phyloP scores from a whole-genome alignment of 2,329 filamentous ascomycete species.

The Capronia americana region DNA sequence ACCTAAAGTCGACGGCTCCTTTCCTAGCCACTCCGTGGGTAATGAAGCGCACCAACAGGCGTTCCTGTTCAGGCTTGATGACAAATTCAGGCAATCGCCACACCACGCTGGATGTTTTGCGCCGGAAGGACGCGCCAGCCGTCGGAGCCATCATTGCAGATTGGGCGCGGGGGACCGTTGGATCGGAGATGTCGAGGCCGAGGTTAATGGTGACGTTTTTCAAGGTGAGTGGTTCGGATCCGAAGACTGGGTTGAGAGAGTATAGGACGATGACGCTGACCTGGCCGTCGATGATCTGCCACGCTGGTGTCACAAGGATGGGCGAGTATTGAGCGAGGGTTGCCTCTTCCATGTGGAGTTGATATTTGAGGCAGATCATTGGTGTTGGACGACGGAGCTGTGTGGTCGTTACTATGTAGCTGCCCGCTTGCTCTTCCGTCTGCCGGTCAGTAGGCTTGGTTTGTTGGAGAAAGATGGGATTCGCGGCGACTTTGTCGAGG shows the following conservation, averaged over 20 bases:
- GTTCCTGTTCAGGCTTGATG: slow-evolving; percentile 62
- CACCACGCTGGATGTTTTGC: slow-evolving; percentile 54
- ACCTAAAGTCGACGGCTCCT: slow-evolving; percentile 80
- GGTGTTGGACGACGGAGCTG: slow-evolving; percentile 69
- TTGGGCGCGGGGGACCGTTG: slow-evolving; percentile 51
- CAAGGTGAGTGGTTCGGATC: slow-evolving; percentile 56
- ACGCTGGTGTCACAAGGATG: slow-evolving; percentile 73
- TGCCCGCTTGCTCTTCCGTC: slow-evolving; percentile 66
- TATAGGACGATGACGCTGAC: slow-evolving; percentile 87
- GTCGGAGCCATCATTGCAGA: slow-evolving; percentile 56
- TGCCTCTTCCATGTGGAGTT: slow-evolving; percentile 73
- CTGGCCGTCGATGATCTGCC: slow-evolving; percentile 85
- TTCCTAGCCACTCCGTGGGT: slow-evolving; percentile 75
- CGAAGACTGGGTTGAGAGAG: slow-evolving; percentile 75
- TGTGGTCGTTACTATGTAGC: slow-evolving; percentile 77
- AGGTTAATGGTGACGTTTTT: slow-evolving; percentile 79
- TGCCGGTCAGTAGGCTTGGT: slow-evolving; percentile 23
- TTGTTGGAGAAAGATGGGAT: slow-evolving; percentile 80
- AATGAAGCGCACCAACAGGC: slow-evolving; percentile 82
- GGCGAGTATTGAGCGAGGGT: slow-evolving; percentile 69
- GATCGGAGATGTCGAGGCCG: slow-evolving; percentile 49
- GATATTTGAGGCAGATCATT: slow-evolving; percentile 89
- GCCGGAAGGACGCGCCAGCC: slow-evolving; percentile 52
- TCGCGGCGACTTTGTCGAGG: slow-evolving; percentile 92
- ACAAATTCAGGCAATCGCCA: slow-evolving; percentile 58